Conservation (phyloP, 2,329 filamentous ascomycete species). For the Trichoderma atrobrunneum region DNA sequence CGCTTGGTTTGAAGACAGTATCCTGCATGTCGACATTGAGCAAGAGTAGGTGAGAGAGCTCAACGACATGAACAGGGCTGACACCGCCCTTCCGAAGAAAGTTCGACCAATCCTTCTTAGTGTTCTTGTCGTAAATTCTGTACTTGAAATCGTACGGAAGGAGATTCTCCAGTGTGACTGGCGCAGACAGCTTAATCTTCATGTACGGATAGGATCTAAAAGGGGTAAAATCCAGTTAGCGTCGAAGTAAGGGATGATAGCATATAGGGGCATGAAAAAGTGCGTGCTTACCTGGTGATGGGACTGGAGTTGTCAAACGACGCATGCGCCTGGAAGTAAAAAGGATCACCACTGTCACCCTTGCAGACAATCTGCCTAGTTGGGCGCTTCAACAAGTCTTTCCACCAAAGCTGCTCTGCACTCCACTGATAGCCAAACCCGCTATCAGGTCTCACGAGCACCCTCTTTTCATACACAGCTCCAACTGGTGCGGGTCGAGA, state of each 20-base stretch:
- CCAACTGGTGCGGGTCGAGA: constrained; percentile 87
- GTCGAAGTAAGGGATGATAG: neutral
- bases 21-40: constrained; percentile 97
- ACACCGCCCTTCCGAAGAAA: constrained; percentile 95
- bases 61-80: constrained; percentile 95
- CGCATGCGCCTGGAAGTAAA: constrained; percentile 95
- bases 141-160: constrained; percentile 99
- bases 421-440: constrained; percentile 98
- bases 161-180: constrained; percentile 90
- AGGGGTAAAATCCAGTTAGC: neutral
- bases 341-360: constrained; percentile 81
- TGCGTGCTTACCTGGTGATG: constrained; percentile 59
- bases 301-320: constrained; percentile 81
- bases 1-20: constrained; percentile 88
- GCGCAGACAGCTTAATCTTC: constrained; percentile 86
- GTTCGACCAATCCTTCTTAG: constrained; percentile 98
- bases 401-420: constrained; percentile 86
- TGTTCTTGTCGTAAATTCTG: constrained; percentile 97
- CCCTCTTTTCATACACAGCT: constrained; percentile 82
- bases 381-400: constrained; percentile 78
- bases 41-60: constrained; percentile 87
- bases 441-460: constrained; percentile 86
- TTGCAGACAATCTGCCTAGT: constrained; percentile 86
- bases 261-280: neutral
- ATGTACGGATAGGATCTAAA: constrained; percentile 84